phyloP scores from a whole-genome alignment of 176 grass and related monocot species.

The Oryza meyeriana region DNA sequence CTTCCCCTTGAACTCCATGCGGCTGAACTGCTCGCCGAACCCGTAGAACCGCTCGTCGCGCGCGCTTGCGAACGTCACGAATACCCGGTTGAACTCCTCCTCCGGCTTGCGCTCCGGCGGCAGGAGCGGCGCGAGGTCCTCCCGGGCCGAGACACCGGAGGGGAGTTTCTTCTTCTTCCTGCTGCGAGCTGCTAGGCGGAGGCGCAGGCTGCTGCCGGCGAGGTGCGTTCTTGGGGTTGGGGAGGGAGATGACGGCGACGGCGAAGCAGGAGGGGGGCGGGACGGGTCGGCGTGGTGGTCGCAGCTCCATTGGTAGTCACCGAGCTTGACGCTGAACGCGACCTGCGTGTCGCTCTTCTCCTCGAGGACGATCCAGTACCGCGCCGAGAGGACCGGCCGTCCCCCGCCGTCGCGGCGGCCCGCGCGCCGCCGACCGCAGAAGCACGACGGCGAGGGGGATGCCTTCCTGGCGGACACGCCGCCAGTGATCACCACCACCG shows the following conservation, averaged over 20 bases:
- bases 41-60: conserved; percentile 74
- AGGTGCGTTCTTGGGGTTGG: neutral
- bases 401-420: neutral
- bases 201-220: conserved; percentile 11
- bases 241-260: neutral
- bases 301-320: conserved; percentile 57
- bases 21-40: conserved; percentile 95
- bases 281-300: neutral
- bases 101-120: neutral
- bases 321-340: conserved; percentile 59
- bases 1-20: conserved; percentile 86
- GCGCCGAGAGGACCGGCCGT: conserved; percentile 34
- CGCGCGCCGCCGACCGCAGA: conserved; percentile 27
- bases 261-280: neutral
- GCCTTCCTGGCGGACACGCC: conserved; percentile 36
- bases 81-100: conserved; percentile 71
- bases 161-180: conserved; percentile 17
- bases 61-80: conserved; percentile 63
- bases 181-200: conserved; percentile 18
- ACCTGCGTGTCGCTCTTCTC: conserved; percentile 66
- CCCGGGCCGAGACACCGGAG: neutral
- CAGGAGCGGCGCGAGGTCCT: conserved; percentile 28
- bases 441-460: neutral
- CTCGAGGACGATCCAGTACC: conserved; percentile 77
- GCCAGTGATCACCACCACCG: conserved; percentile 65